Evolutionary conservation across 2,329 filamentous ascomycete genomes (phyloP), one percentile per base, ranked within the genome.

Genomic region (Nothophaeocryptopus gaeumannii): DNA sequence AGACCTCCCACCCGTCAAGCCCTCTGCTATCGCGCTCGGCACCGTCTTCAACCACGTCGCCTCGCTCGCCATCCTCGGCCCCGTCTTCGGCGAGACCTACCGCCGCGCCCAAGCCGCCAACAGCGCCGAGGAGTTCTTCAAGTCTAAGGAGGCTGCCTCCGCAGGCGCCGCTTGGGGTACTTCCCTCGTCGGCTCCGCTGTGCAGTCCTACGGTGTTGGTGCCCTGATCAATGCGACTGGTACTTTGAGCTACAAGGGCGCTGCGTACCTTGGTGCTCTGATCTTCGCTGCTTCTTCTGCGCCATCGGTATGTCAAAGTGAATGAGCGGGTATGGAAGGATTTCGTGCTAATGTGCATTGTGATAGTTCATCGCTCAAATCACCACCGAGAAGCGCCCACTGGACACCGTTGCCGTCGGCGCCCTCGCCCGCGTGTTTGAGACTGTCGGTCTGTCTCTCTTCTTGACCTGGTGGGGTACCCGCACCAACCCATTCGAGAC

Each of bases 401-500:
- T 93, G 51, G 92, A 97, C 74, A 92, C 88, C 56, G 83, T 97
- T 61, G 89, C 89, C 62, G 86, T 96, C 60, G 88, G 87, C 68
- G 82, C 87, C 56, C 75, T 93, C 43, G 86, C 88, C 67, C 91
- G 93, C 74, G 76, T 93, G 63, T 82, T 96, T 63, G 93, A 97
- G 82, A 96, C 93, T 2, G 82, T 97, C 53, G 93, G 92, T 58
- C 82, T 97, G 51, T 90, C 87, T 57, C 71, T 96, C 66, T 89
- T 97, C 82, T 79, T 97, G 64, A 96, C 89, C 69, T 97, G 89
- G 87, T 97, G 92, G 92, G 92, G 92, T 67, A 96, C 92, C 67
- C 86, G 88, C 69, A 93, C 89, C 75, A 92, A 90, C 78, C 89
- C 89, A 54, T 95, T 96, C 73, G 83, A 90, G 68, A 91, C 47